Evolutionary conservation across 2,329 filamentous ascomycete genomes (phyloP).

Genomic region (Neurospora sp.): DNA sequence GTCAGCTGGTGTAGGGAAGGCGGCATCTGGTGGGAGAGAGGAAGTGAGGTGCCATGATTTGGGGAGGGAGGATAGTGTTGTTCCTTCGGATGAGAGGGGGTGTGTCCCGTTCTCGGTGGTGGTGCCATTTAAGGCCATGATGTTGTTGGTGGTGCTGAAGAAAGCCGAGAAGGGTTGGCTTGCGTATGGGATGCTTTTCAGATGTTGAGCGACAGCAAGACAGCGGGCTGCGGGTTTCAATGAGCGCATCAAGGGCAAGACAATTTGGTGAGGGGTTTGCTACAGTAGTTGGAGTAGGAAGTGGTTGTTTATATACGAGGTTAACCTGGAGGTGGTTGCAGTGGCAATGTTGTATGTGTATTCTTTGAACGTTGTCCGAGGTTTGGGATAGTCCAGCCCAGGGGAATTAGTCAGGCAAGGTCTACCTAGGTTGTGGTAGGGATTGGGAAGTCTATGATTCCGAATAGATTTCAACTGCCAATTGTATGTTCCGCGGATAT

Average conservation of each 20-base stretch:
- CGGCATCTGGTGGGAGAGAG: slow-evolving; percentile 64
- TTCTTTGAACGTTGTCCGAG: background rate
- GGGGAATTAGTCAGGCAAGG: background rate
- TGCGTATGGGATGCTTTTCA: slow-evolving; percentile 8
- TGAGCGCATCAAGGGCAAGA: slow-evolving; percentile 13
- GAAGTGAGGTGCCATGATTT: slow-evolving; percentile 58
- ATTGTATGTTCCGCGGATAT: background rate
- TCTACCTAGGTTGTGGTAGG: background rate
- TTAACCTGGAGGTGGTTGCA: background rate
- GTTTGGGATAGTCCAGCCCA: background rate
- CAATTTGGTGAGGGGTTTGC: background rate
- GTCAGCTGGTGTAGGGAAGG: slow-evolving; percentile 68
- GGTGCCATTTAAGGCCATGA: slow-evolving; percentile 3
- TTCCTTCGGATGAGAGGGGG: slow-evolving; percentile 15
- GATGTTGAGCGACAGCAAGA: slow-evolving; percentile 16
- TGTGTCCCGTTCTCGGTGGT: background rate
- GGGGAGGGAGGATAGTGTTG: slow-evolving; percentile 44
- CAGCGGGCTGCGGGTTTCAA: slow-evolving; percentile 16
- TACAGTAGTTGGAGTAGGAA: background rate
- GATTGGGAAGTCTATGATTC: background rate
- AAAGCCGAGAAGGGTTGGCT: slow-evolving; percentile 2
- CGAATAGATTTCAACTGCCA: background rate
- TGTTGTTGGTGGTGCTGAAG: slow-evolving; percentile 6
- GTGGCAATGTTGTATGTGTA: background rate
- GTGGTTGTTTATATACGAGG: background rate